Conservation (phyloP, 768 basidiomycete genomes). For the Sarcodon sp. region DNA sequence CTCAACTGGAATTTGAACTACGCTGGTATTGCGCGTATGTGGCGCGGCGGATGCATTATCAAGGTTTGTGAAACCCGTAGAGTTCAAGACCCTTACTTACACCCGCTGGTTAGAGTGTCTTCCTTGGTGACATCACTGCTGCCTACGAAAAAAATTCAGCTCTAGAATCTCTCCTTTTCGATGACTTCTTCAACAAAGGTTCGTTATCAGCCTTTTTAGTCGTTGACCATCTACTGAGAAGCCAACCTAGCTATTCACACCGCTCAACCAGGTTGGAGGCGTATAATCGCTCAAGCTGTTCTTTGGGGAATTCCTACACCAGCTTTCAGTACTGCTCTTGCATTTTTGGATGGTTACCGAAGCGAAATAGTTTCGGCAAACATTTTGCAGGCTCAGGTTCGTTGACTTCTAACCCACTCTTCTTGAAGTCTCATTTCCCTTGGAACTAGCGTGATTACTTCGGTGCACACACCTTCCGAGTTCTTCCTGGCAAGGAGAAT, state of each 20-base stretch:
- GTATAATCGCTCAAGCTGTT: slow-evolving; percentile 88
- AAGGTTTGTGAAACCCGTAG: slow-evolving; percentile 37
- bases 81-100: slow-evolving; percentile 15
- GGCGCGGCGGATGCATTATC: slow-evolving; percentile 99
- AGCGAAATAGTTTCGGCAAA: slow-evolving; percentile 92
- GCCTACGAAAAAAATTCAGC: slow-evolving; percentile 80
- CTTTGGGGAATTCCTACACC: slow-evolving; percentile 98
- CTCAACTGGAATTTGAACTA: slow-evolving; percentile 90
- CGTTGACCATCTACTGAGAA: slow-evolving; percentile 3
- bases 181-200: slow-evolving; percentile 97
- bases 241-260: slow-evolving; percentile 59
- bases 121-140: slow-evolving; percentile 83
- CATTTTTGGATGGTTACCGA: slow-evolving; percentile 98
- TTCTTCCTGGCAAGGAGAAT: slow-evolving; percentile 87
- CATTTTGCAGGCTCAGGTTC: slow-evolving; percentile 84
- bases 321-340: slow-evolving; percentile 94
- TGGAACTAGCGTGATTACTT: slow-evolving; percentile 83
- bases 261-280: slow-evolving; percentile 97
- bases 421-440: slow-evolving; percentile 2
- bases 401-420: slow-evolving; percentile 5
- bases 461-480: slow-evolving; percentile 96
- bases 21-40: slow-evolving; percentile 96
- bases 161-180: slow-evolving; percentile 88
- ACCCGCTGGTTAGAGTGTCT: slow-evolving; percentile 39
- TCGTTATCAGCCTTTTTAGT: slow-evolving; percentile 3